A percentile compares a stretch with the other conserved stretches of the same genome.
phyloP scores from a whole-genome alignment of 306 rosid genomes.

The Quercus parvula region DNA sequence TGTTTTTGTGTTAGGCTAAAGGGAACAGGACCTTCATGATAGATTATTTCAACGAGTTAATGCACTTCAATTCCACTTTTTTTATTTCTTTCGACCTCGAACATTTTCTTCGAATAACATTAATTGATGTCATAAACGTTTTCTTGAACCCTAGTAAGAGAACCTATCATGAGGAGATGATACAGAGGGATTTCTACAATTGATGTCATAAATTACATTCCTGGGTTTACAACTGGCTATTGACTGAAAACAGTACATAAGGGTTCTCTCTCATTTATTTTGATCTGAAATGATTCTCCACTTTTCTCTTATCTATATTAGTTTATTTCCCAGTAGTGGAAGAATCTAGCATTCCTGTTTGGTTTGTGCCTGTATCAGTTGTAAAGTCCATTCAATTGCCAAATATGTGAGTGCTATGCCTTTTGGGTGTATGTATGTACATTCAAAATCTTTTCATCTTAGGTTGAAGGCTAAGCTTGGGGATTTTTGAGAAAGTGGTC shows the following conservation, averaged over 20 bases:
- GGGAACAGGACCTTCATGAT: too few relatives aligned
- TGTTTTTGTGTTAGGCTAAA: too few relatives aligned
- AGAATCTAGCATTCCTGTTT: slow-evolving; percentile 22
- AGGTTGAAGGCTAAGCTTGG: not conserved
- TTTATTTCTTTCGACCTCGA: too few relatives aligned
- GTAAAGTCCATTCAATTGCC: slow-evolving; percentile 62
- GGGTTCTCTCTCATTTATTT: not conserved
- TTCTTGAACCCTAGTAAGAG: too few relatives aligned
- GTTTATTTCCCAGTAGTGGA: slow-evolving; percentile 36
- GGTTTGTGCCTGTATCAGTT: slow-evolving; percentile 93
- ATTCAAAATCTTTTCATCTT: not conserved
- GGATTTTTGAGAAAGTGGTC: slow-evolving; percentile 6
- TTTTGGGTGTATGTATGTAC: slow-evolving; percentile 3
- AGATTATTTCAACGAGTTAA: too few relatives aligned
- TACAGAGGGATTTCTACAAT: too few relatives aligned
- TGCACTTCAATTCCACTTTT: too few relatives aligned
- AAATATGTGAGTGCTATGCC: slow-evolving; percentile 68
- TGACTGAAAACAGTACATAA: not conserved
- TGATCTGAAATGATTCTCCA: slow-evolving; percentile 8
- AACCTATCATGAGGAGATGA: too few relatives aligned
- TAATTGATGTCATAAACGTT: too few relatives aligned
- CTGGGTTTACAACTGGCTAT: too few relatives aligned
- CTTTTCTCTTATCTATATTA: not conserved
- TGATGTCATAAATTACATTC: too few relatives aligned
- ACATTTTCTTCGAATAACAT: too few relatives aligned